phyloP scores from a whole-genome alignment of 257 asterid genomes.

The Scutellaria galericulata region DNA sequence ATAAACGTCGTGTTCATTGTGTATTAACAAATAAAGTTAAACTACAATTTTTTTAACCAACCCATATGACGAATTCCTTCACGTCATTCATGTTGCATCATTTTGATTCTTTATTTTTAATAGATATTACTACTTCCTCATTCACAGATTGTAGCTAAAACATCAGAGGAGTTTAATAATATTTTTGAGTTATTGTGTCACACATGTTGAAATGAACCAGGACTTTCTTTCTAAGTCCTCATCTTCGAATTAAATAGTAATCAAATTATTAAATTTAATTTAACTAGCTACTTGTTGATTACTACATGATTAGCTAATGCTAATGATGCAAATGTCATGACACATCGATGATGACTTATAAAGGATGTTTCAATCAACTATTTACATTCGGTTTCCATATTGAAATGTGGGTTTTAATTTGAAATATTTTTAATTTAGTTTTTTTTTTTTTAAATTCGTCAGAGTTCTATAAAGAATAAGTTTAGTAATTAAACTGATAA shows the following conservation, averaged over 20 bases:
- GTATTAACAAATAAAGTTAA: no score
- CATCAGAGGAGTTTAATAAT: background rate
- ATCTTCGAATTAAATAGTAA: background rate
- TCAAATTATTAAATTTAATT: background rate
- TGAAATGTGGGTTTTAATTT: no score
- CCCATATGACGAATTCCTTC: no score
- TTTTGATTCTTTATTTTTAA: background rate
- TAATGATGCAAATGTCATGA: constrained; percentile 16
- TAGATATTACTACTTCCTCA: background rate
- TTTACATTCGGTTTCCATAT: no score
- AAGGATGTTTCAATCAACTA: background rate
- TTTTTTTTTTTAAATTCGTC: no score
- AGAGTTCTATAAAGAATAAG: no score
- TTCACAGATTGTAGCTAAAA: background rate
- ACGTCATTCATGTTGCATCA: background rate
- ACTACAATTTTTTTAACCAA: no score
- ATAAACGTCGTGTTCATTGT: no score
- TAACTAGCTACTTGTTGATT: background rate
- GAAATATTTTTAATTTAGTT: no score
- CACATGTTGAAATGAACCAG: constrained; percentile 30
- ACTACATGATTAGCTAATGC: constrained; percentile 14
- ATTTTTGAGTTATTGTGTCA: constrained; percentile 14
- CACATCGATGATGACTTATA: constrained; percentile 13
- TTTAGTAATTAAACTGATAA: no score
- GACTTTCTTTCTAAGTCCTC: no score